Evolutionary conservation across 2,329 filamentous ascomycete genomes (phyloP), one percentile per base, ranked within the genome.

Genomic region (Macrophomina pseudophaseolina): DNA sequence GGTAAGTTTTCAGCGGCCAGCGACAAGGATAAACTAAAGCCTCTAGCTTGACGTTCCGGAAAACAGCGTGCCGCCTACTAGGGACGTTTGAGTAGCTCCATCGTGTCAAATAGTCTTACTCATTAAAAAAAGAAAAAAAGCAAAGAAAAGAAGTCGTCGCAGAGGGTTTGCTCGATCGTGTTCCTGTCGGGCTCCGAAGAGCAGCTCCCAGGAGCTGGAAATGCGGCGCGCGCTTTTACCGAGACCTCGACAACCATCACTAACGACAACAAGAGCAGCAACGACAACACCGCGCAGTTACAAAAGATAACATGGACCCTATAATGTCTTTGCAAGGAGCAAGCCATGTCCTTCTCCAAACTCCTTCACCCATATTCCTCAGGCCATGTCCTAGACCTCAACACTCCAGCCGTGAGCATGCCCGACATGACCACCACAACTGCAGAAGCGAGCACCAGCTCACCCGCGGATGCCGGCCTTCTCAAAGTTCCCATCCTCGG

Each of bases 401-500:
- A 9, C 42, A 14, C 16, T 5, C 12, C 42, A 5, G 42, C 23
- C 23, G 42, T 4, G 42, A 44, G 42, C 42, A 5, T 6, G 42
- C 42, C 11, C 11, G 16, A 14, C 5, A 44, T 44, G 42, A n/a
- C 7, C 42, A 16, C 11, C 16, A 44, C 42, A 1, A 44, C 42
- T 5, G 5, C 16, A 44, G 42, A 9, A 14, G 5, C 5, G 9
- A 44, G 42, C 42, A 14, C 42, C 23, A 23, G 23, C 23, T 23
- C 23, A 23, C 23, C 23, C 42, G 16, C 42, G 16, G 42, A 44
- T 23, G 23, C 23, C 42, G 5, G 42, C 9, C 42, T 44, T 16
- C 8, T 44, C 42, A 44, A 44, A 14, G 93, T 97, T 74, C 85
- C 87, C 40, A 96, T 98, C 72, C 84, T 98, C 67, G 93, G 93